Evolutionary conservation across 495 filamentous ascomycete species (phyloP), one percentile per base, ranked within the genome.

Genomic region (Penicillium paradoxum): DNA sequence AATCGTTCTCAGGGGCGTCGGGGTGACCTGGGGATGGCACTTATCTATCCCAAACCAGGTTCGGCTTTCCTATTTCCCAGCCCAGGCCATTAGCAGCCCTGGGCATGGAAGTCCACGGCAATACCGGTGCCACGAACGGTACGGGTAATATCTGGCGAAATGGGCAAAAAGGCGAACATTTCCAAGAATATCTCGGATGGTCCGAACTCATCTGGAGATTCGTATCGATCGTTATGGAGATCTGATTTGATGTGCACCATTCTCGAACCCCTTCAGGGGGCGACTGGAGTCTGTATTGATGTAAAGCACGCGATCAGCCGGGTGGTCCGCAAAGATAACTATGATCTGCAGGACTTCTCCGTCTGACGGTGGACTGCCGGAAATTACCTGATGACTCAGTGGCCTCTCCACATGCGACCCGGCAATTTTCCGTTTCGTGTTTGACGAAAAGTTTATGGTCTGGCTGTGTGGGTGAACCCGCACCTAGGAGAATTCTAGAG

Each of bases 281-380:
- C 6, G 10, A 32, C 10, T 22, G 11, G 6, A 6, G 14, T n/a
- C 2, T 19, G 24, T 4, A 27, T 3, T 37, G 34, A 44, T 15
- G 9, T 14, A 30, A 34, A 30, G 19, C 17, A 24, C 22, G 51
- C n/a, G n/a, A 54, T 47, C 36, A 38, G 34, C 51, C 27, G 34
- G 25, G 30, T 22, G 33, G 17, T 45, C 33, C 4, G 27, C 17
- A 24, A 40, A 49, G 11, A 38, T 4, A 19, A 32, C 39, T 42
- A 36, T 7, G 51, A 54, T 54, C 44, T 47, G 44, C 51, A 27
- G n/a, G n/a, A n/a, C n/a, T n/a, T n/a, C n/a, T n/a, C 2, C n/a
- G 6, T 39, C 18, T 19, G 0, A 25, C 14, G 8, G 19, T 47
- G 45, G 30, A 13, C n/a, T 19, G 27, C 44, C 45, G 53, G 53